A percentile compares a stretch with the other conserved stretches of the same genome.
Conservation (phyloP, 306 rosid genomes). For the Gleditsia sinensis region DNA sequence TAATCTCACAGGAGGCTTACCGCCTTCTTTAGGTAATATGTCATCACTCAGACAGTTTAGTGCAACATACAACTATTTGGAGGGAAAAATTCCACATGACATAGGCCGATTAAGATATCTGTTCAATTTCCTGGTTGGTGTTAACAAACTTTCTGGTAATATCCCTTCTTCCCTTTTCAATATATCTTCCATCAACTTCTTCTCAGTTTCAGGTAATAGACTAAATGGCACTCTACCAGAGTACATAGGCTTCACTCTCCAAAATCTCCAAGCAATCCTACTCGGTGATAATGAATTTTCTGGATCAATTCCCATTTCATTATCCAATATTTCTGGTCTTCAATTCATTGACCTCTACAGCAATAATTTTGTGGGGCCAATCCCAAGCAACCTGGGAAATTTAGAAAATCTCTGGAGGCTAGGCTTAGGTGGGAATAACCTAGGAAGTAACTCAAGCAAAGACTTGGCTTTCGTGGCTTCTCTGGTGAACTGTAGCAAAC, state of each 20-base stretch:
- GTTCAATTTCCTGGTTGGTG: not conserved
- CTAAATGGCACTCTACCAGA: not conserved
- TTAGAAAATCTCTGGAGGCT: not conserved
- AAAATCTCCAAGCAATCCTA: not conserved
- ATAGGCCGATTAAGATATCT: not conserved
- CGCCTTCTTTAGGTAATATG: constrained; percentile 28
- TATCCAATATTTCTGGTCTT: not conserved
- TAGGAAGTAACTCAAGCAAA: not conserved
- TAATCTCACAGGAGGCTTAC: constrained; percentile 25
- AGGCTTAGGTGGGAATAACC: not conserved
- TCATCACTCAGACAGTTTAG: not conserved
- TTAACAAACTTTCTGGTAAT: not conserved
- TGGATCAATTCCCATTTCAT: not conserved
- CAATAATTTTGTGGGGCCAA: not conserved
- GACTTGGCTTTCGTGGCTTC: not conserved
- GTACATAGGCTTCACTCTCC: not conserved
- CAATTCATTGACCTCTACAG: not conserved
- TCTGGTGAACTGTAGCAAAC: not conserved
- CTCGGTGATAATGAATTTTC: not conserved
- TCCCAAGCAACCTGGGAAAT: not conserved
- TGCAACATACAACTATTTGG: not conserved
- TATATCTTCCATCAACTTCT: not conserved
- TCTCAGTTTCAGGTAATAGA: not conserved
- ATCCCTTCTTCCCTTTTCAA: not conserved
- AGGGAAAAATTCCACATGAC: not conserved